These are phyloP conservation scores for Ambrosia trifida DNA, from an alignment of 129 eudicot species.

Conservation along the genomic window DNA sequence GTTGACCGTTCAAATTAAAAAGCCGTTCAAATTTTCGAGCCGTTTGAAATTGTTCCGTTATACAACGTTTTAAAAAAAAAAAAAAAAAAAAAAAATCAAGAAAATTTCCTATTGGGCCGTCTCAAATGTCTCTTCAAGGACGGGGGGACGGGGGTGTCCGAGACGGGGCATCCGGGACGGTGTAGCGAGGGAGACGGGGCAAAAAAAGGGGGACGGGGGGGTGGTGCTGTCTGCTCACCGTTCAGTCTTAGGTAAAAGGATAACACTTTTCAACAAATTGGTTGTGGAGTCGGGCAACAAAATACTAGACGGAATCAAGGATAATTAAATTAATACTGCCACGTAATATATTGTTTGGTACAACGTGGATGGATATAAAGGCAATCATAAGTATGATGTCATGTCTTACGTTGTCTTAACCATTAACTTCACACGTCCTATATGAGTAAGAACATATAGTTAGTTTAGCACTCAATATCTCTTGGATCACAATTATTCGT, in stretches of 20 bases:
- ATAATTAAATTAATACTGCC: neutral
- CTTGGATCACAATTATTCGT: neutral
- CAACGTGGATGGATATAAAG: conserved; percentile 27
- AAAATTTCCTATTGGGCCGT: too few species aligned
- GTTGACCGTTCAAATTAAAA: too few species aligned
- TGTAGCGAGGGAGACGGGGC: too few species aligned
- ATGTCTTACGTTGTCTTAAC: conserved; percentile 21
- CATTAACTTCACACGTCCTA: conserved; percentile 18
- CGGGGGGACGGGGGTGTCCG: too few species aligned
- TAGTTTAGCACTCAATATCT: neutral
- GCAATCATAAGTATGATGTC: neutral
- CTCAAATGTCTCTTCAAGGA: too few species aligned
- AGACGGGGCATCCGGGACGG: too few species aligned
- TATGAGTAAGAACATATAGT: neutral
- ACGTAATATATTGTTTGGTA: conserved; percentile 20
- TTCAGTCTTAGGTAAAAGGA: conserved; percentile 25
- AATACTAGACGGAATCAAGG: neutral
- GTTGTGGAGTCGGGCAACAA: neutral
- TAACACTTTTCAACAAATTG: conserved; percentile 5
- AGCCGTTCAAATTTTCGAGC: too few species aligned
- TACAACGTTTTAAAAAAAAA: too few species aligned
- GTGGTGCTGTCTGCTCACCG: too few species aligned
- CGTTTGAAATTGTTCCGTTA: too few species aligned
- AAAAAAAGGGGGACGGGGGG: too few species aligned
- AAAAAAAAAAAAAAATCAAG: too few species aligned